These are phyloP conservation scores for Yarrowia galli DNA, from an alignment of 1,139 yeast genomes.

Conservation along the genomic window DNA sequence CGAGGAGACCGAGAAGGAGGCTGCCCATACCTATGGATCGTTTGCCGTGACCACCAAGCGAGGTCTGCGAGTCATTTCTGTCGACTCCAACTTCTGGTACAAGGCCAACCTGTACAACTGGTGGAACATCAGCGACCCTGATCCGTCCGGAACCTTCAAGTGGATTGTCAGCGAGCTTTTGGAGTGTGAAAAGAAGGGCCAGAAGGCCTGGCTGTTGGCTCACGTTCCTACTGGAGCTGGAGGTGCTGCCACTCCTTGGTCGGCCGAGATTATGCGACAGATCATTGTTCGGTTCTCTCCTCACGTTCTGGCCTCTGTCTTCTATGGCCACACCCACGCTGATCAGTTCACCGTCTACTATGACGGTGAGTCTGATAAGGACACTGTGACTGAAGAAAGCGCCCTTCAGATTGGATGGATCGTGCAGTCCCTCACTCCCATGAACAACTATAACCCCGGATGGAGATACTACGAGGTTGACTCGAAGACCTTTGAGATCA, in stretches of 20 bases:
- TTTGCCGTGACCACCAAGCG: slow-evolving; percentile 1
- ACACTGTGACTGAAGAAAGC: slow-evolving; percentile 51
- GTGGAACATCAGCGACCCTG: slow-evolving; percentile 61
- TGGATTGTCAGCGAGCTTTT: slow-evolving; percentile 67
- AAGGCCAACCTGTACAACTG: slow-evolving; percentile 69
- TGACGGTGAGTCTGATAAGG: slow-evolving; percentile 52
- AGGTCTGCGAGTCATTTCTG: neutral
- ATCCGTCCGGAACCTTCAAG: slow-evolving; percentile 68
- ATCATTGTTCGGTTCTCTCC: slow-evolving; percentile 73
- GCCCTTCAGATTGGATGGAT: slow-evolving; percentile 68
- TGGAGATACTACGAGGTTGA: slow-evolving; percentile 58
- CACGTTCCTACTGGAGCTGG: slow-evolving; percentile 65
- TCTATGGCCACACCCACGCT: slow-evolving; percentile 75
- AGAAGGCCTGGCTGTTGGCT: slow-evolving; percentile 74
- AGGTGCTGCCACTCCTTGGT: slow-evolving; percentile 60
- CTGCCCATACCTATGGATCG: neutral
- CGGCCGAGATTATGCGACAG: slow-evolving; percentile 62
- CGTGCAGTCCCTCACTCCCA: slow-evolving; percentile 70
- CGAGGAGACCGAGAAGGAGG: neutral
- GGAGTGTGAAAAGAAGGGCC: slow-evolving; percentile 62
- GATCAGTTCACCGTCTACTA: slow-evolving; percentile 71
- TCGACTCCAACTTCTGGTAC: slow-evolving; percentile 44
- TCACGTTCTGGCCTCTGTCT: slow-evolving; percentile 68
- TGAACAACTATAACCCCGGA: slow-evolving; percentile 42
- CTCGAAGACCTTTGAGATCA: slow-evolving; percentile 64